Conservation (phyloP, 768 basidiomycete species). For the Butyriboletus loyo region DNA sequence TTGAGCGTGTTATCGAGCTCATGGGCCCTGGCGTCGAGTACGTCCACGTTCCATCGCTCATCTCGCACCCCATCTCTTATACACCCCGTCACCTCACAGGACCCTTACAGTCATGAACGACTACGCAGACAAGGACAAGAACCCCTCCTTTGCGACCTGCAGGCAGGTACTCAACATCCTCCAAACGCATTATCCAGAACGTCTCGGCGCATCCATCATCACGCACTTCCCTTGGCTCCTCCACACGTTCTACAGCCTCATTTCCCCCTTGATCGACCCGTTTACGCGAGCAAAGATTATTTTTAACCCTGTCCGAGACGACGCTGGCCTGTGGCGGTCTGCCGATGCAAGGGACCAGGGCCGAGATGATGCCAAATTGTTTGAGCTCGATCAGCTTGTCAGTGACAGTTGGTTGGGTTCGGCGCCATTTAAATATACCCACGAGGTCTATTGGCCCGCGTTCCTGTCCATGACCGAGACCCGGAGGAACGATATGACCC, state of each 20-base stretch:
- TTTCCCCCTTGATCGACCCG: conserved; percentile 81
- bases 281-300: conserved; percentile 71
- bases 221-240: conserved; percentile 80
- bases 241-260: conserved; percentile 71
- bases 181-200: conserved; percentile 84
- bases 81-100: conserved; percentile 34
- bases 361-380: conserved; percentile 36
- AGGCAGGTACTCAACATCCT: conserved; percentile 56
- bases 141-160: conserved; percentile 39
- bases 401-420: conserved; percentile 67
- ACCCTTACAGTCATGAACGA: conserved; percentile 71
- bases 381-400: conserved; percentile 69
- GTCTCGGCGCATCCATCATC: conserved; percentile 71
- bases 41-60: conserved; percentile 18
- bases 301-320: conserved; percentile 56
- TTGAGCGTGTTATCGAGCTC: conserved; percentile 74
- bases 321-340: conserved; percentile 26
- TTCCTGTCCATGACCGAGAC: conserved; percentile 54
- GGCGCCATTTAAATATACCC: conserved; percentile 66
- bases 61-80: background rate
- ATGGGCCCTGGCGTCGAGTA: conserved; percentile 84
- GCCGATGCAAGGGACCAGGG: conserved; percentile 21
- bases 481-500: conserved; percentile 47
- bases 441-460: conserved; percentile 71
- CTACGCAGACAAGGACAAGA: conserved; percentile 71